Evolutionary conservation across 2,329 filamentous ascomycete species (phyloP).

Genomic region (Magnaporthiopsis incrustans): DNA sequence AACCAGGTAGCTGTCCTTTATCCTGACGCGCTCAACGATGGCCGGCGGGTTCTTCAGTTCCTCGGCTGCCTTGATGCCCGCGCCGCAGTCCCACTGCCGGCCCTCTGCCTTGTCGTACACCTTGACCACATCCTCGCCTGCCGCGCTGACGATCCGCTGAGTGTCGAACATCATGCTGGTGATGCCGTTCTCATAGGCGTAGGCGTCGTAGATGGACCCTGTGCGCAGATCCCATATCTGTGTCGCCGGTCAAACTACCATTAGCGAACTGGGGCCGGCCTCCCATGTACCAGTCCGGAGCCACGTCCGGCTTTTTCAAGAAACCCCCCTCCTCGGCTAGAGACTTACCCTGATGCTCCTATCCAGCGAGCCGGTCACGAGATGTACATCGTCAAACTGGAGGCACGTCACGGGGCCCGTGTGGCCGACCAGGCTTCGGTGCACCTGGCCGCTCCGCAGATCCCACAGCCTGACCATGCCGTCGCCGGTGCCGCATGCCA

Average conservation of each 20-base stretch:
- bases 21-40: constrained; percentile 75
- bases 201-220: constrained; percentile 90
- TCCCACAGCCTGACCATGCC: constrained; percentile 98
- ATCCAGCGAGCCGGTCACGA: constrained; percentile 89
- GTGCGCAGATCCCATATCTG: constrained; percentile 98
- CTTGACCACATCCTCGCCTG: constrained; percentile 89
- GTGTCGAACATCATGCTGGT: constrained; percentile 97
- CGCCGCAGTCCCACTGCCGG: constrained; percentile 91
- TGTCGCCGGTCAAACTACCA: background rate
- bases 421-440: constrained; percentile 89
- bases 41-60: constrained; percentile 51
- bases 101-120: constrained; percentile 97
- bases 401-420: constrained; percentile 90
- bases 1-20: constrained; percentile 89
- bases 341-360: constrained; percentile 81
- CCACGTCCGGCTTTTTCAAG: background rate
- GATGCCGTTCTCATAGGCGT: constrained; percentile 85
- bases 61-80: constrained; percentile 64
- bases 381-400: constrained; percentile 91
- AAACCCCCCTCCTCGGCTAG: background rate
- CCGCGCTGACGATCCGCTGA: constrained; percentile 81
- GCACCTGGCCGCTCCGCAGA: constrained; percentile 92
- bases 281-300: no score
- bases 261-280: background rate
- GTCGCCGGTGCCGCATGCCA: constrained; percentile 94